Base-by-base conservation (phyloP, 352 stramenopile species). In the Saprolegnia parasitica region DNA sequence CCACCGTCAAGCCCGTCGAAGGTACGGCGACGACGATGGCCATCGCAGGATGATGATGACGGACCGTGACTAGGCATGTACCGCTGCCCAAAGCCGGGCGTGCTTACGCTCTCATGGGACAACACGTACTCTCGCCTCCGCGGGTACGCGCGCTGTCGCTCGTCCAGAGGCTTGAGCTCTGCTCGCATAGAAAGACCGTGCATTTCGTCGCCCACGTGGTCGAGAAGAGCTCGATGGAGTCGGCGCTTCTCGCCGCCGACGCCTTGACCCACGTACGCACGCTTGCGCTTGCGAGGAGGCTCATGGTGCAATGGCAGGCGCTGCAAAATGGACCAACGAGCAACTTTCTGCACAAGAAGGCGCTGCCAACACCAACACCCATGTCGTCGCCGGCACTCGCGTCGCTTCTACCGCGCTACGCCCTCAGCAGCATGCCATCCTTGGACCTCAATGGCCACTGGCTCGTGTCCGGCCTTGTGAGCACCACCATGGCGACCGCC, bases 41-140 rank as follows among this genome's bases (percentile, higher is more conserved):
- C 42, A 4, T 9, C 23, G 1, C 23, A 29, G 24, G 1, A 29
- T 71, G 15, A 29, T 71, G 15, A 42, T n/a, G 13, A 9, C 26
- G 18, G 13, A 24, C 18, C 20, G 15, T 62, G 32, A 24, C 6
- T 42, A 26, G 61, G 85, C 0, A 78, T 83, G 73, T 89, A 88
- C 72, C 74, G 79, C 37, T 91, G 83, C 68, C 40, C 80, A 35
- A 73, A 75, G 15, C 71, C 83, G 37, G 86, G 86, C 13, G 84
- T 75, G n/a, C 77, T 76, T 0, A 89, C 77, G 10, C 67, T 94
- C 9, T 74, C 81, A 3, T 94, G 86, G 86, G 84, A 94, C 67
- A 94, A 94, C 54, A 85, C 81, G 35, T 94, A 92, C 72, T 94
- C 86, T 2, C 79, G 84, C 54, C 49, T 94, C 3, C 72, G 86